phyloP scores from a whole-genome alignment of 140 eudicot genomes.

The Cichorium intybus region DNA sequence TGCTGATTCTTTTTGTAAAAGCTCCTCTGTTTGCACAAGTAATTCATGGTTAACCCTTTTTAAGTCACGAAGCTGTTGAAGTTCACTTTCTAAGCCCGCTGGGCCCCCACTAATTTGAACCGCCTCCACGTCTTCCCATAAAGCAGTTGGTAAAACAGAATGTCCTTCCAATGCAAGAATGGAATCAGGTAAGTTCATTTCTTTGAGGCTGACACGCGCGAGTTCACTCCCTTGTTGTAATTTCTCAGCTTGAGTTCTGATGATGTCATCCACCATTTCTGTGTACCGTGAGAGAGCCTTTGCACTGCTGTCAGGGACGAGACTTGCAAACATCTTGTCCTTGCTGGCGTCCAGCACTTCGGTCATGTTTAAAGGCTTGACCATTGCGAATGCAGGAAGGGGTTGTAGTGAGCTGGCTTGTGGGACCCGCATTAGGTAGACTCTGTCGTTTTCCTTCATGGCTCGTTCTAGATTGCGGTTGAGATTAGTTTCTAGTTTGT shows the following conservation, averaged over 20 bases:
- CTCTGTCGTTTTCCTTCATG: conserved; percentile 91
- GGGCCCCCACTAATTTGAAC: conserved; percentile 97
- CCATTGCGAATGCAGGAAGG: conserved; percentile 84
- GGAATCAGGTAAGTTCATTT: conserved; percentile 95
- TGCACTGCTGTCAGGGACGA: conserved; percentile 94
- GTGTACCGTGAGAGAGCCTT: conserved; percentile 95
- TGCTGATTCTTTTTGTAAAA: conserved; percentile 84
- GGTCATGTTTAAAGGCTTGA: conserved; percentile 76
- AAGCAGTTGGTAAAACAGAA: conserved; percentile 56
- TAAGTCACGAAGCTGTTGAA: conserved; percentile 84
- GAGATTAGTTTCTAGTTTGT: conserved; percentile 58
- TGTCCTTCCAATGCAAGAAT: conserved; percentile 91
- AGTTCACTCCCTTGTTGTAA: conserved; percentile 97
- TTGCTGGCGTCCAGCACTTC: conserved; percentile 89
- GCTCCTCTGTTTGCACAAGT: conserved; percentile 88
- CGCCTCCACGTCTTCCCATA: conserved; percentile 96
- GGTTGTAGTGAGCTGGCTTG: conserved; percentile 74
- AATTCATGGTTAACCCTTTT: conserved; percentile 87
- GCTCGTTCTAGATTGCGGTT: conserved; percentile 82
- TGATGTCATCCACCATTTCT: conserved; percentile 94
- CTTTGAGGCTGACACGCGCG: conserved; percentile 90
- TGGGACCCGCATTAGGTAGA: conserved; percentile 97
- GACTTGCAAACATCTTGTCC: conserved; percentile 88
- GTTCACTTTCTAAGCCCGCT: conserved; percentile 88
- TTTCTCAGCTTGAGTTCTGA: conserved; percentile 93